These are phyloP conservation scores for Corylus heterophylla DNA, from an alignment of 306 rosid species.

Conservation along the genomic window DNA sequence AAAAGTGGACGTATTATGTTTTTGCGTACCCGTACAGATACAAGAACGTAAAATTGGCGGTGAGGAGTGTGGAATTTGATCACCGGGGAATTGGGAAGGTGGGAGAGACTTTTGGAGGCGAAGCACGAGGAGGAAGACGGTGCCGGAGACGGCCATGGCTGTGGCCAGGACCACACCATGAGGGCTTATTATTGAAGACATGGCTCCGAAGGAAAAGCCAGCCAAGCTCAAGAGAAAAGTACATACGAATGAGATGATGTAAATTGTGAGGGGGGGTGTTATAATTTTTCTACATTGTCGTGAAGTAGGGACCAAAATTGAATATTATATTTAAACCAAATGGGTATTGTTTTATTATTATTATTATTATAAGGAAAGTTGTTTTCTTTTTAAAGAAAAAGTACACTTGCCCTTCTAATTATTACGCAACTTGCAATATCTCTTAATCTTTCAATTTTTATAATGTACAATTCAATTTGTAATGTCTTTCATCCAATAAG, in stretches of 20 bases:
- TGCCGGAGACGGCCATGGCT: slow-evolving; percentile 98
- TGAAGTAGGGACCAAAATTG: neutral
- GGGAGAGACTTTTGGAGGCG: slow-evolving; percentile 63
- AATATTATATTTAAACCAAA: slow-evolving; percentile 7
- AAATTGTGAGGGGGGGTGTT: no score
- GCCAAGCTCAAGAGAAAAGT: neutral
- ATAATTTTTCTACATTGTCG: neutral
- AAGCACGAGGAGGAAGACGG: slow-evolving; percentile 80
- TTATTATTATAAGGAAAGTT: neutral
- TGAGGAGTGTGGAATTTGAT: slow-evolving; percentile 28
- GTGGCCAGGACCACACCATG: slow-evolving; percentile 93
- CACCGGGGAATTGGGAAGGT: slow-evolving; percentile 37
- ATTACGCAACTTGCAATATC: no score
- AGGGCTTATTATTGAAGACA: slow-evolving; percentile 63
- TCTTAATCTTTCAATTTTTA: no score
- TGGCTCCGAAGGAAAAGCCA: slow-evolving; percentile 2
- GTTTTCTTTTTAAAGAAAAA: no score
- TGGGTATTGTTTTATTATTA: neutral
- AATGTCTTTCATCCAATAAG: no score
- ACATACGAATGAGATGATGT: neutral
- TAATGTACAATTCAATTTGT: no score
- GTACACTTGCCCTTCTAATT: no score
- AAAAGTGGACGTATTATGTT: neutral
- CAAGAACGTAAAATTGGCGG: slow-evolving; percentile 72
- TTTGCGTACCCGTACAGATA: slow-evolving; percentile 66